Conservation (phyloP, 257 asterid genomes). For the Plectranthus barbatus region DNA sequence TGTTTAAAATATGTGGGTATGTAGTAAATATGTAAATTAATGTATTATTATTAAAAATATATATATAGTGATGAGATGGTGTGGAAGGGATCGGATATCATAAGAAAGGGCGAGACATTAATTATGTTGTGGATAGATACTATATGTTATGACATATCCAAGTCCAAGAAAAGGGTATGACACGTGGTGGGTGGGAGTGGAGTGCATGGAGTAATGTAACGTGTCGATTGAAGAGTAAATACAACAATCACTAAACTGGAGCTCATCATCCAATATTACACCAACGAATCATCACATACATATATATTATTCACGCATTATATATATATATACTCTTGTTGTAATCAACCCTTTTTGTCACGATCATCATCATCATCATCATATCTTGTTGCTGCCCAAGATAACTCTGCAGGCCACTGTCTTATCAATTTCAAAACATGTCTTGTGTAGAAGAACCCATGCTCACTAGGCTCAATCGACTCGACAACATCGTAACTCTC, state of each 20-base stretch:
- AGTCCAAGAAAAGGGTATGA: not conserved
- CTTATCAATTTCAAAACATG: not conserved
- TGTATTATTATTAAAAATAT: no score
- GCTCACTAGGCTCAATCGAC: slow-evolving; percentile 49
- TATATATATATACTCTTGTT: not conserved
- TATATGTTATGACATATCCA: no score
- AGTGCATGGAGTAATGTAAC: slow-evolving; percentile 1
- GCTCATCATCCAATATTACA: not conserved
- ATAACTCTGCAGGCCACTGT: not conserved
- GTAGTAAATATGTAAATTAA: no score
- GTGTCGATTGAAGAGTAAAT: not conserved
- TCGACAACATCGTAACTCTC: slow-evolving; percentile 43
- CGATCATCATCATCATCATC: no score
- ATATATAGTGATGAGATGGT: no score
- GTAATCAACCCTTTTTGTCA: not conserved
- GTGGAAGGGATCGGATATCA: no score
- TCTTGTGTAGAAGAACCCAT: slow-evolving; percentile 49
- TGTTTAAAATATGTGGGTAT: no score
- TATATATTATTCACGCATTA: not conserved
- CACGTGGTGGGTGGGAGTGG: not conserved
- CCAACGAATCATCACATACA: not conserved
- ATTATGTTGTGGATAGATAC: no score
- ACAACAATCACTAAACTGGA: not conserved
- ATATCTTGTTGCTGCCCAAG: no score
- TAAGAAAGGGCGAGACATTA: no score